Base-by-base conservation (phyloP, 192 early-diverging fungal genomes). In the Obelidium mucronatum region DNA sequence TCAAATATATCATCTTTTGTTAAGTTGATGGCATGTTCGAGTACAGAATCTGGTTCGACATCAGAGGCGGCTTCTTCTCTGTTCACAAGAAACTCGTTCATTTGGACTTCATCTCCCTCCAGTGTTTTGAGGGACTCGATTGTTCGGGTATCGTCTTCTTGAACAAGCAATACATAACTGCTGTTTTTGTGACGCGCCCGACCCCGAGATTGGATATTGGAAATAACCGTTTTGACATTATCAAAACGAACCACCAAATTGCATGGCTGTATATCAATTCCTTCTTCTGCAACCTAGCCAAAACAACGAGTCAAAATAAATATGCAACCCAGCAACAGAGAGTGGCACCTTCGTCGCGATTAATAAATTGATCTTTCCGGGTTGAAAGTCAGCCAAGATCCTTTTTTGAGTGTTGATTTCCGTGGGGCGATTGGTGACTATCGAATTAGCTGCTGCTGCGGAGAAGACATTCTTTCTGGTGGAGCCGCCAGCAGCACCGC, bases 251-350 rank as follows among this genome's bases (percentile, higher is more conserved):
- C 86, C 8, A 97, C 94, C 55, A 95, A 61, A 54, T 95, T 97
- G 80, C 95, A 98, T 0, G 92, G 90, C 76, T 94, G 93, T 54
- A 98, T 94, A 78, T 98, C 97, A 1, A 98, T 82, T 26, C 97
- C 97, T 79, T 98, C 97, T 76, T 97, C 97, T 13, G 94, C 97
- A 13, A 98, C 95, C 83, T 85, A 60, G 19, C 8, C 30, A 24
- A 52, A 78, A 1, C 33, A 30, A 15, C 31, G 11, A 74, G 36
- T 35, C 35, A 58, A 31, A n/a, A 51, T 40, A n/a, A 48, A n/a
- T n/a, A 62, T 11, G 34, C 11, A 58, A 24, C 3, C 5, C 34
- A 63, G 35, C 17, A 68, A 24, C 2, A n/a, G 34, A 80, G 34
- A 44, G 26, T 5, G 34, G 13, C 52, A 84, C 83, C 83, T 91